phyloP scores from a whole-genome alignment of 1,284 basidiomycete genomes.

The Ceratobasidium sp. region DNA sequence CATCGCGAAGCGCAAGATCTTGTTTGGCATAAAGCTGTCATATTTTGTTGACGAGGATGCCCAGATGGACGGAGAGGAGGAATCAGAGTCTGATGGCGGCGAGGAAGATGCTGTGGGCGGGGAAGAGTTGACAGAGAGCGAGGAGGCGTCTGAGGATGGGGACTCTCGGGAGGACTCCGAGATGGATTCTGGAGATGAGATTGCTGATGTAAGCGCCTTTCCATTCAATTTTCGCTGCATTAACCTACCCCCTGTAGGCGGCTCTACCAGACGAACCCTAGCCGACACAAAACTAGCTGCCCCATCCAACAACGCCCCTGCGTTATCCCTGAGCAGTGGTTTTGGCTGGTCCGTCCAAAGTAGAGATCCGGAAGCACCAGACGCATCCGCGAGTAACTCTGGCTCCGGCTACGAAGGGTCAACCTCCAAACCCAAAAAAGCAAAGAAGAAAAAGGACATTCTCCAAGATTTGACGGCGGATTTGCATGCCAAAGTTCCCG shows the following conservation, averaged over 20 bases:
- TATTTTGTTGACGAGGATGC: constrained; percentile 72
- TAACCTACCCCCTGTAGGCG: neutral
- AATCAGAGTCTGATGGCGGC: constrained; percentile 51
- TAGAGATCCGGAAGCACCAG: constrained; percentile 38
- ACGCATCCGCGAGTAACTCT: constrained; percentile 4
- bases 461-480: constrained; percentile 87
- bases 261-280: constrained; percentile 52
- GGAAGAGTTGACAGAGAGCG: constrained; percentile 52
- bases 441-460: constrained; percentile 76
- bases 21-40: constrained; percentile 91
- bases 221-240: neutral
- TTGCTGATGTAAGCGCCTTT: constrained; percentile 5
- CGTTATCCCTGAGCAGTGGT: constrained; percentile 61
- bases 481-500: constrained; percentile 85
- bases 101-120: constrained; percentile 51
- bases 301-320: constrained; percentile 50
- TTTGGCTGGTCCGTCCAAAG: constrained; percentile 64
- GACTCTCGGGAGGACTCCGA: constrained; percentile 53
- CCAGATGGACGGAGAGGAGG: constrained; percentile 58
- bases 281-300: constrained; percentile 52
- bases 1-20: constrained; percentile 80
- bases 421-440: constrained; percentile 67
- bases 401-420: constrained; percentile 52
- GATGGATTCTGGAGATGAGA: constrained; percentile 51
- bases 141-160: constrained; percentile 53